A percentile compares a stretch with the other conserved stretches of the same genome.
Conservation (phyloP, 2,329 filamentous ascomycete genomes). For the Arthroderma uncinatum region DNA sequence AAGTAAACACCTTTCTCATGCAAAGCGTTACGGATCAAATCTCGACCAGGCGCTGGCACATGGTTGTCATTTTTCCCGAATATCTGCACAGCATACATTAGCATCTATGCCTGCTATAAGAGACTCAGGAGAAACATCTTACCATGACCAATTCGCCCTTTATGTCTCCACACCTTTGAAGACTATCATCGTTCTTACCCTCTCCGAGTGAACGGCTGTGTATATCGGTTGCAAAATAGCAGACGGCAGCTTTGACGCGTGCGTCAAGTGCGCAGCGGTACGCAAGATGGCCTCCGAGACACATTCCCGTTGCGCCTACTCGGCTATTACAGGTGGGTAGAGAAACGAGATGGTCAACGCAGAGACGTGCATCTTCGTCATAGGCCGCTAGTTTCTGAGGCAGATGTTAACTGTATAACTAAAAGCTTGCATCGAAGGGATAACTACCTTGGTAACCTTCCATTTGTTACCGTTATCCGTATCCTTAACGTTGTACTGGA, state of each 20-base stretch:
- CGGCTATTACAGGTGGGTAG: constrained; percentile 70
- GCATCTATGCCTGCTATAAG: background rate
- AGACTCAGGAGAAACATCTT: constrained; percentile 11
- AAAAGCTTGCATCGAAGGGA: background rate
- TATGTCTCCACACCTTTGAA: constrained; percentile 53
- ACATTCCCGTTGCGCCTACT: constrained; percentile 79
- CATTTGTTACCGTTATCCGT: constrained; percentile 79
- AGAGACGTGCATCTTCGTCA: constrained; percentile 62
- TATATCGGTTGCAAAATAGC: constrained; percentile 89
- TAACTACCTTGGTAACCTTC: constrained; percentile 63
- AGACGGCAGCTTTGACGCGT: constrained; percentile 63
- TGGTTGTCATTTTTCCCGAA: constrained; percentile 88
- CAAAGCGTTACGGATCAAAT: constrained; percentile 71
- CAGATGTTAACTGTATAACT: background rate
- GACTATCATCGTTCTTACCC: constrained; percentile 51
- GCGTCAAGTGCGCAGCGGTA: constrained; percentile 62
- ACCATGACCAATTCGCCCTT: constrained; percentile 68
- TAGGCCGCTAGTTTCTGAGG: constrained; percentile 67
- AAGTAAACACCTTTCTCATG: constrained; percentile 64
- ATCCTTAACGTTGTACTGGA: constrained; percentile 76
- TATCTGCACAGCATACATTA: constrained; percentile 42
- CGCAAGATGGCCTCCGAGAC: constrained; percentile 80
- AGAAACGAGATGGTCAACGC: constrained; percentile 58
- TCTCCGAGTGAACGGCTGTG: constrained; percentile 67
- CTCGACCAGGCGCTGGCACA: constrained; percentile 69